Conservation (phyloP, 1,139 yeast species). For the Sugiyamaella xylanicola region DNA sequence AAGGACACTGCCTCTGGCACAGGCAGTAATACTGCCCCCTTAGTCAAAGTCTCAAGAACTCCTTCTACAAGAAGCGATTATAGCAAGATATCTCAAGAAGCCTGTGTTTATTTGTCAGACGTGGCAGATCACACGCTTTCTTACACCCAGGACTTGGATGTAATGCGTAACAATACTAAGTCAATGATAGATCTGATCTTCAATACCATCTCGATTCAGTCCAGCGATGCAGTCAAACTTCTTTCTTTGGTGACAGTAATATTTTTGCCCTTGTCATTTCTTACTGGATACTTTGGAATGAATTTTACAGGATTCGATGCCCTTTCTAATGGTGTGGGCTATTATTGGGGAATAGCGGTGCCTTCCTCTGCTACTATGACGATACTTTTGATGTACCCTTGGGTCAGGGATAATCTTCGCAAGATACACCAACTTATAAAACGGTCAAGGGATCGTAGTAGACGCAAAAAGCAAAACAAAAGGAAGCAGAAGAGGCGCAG, state of each 20-base stretch:
- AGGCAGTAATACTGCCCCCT: background rate
- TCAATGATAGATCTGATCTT: conserved; percentile 53
- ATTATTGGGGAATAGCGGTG: conserved; percentile 55
- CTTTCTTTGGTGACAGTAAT: conserved; percentile 56
- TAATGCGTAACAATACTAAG: conserved; percentile 53
- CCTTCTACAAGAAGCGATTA: background rate
- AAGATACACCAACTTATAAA: conserved; percentile 20
- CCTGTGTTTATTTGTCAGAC: conserved; percentile 52
- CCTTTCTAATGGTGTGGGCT: conserved; percentile 47
- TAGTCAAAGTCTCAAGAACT: background rate
- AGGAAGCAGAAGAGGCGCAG: conserved; percentile 1
- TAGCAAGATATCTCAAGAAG: conserved; percentile 42
- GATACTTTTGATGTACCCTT: conserved; percentile 37
- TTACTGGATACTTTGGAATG: conserved; percentile 64
- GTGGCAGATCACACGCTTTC: conserved; percentile 55
- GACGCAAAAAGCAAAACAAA: conserved; percentile 16
- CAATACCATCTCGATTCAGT: conserved; percentile 55
- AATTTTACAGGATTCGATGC: conserved; percentile 54
- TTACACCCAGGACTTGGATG: conserved; percentile 53
- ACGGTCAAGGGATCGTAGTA: conserved; percentile 8
- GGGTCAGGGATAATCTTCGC: conserved; percentile 28
- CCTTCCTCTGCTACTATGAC: conserved; percentile 51
- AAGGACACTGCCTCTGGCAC: background rate
- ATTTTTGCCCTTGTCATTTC: conserved; percentile 55
- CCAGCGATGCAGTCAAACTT: conserved; percentile 54